Evolutionary conservation across 2,329 filamentous ascomycete species (phyloP), one percentile per base, ranked within the genome.

Genomic region (Xylariaceae sp.): DNA sequence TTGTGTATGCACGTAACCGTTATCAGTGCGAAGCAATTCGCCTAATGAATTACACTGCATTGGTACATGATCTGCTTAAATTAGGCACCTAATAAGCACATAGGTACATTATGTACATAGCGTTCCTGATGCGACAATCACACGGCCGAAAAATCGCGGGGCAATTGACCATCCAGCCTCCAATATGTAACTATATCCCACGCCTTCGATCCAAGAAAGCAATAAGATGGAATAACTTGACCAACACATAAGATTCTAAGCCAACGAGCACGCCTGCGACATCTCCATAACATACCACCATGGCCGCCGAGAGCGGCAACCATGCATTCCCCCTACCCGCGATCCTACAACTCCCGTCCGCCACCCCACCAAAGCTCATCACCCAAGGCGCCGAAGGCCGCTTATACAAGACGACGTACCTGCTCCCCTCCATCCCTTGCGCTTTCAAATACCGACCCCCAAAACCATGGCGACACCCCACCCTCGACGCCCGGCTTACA

Each of bases 341-440:
- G 32, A 80, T 86, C 62, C 86, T 91, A 71, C 76, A 78, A 54
- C 75, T 83, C 74, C 80, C 81, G 68, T 75, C 80, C 57, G 76
- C 82, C 37, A 70, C 76, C 62, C 72, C 81, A 46, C 84, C 89
- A 59, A 71, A 69, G 46, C 87, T 96, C 66, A 83, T 97, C 63
- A 86, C 89, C 53, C 94, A 97, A 79, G 94, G 94, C 73, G 94
- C 94, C 68, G 94, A 99, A 81, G 92, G 89, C 56, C 89, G 92
- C 61, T 83, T 99, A 68, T 97, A 95, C 82, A 86, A 85, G 71
- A 92, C 89, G 16, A 85, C 83, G 51, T 95, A 89, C 74, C 85
- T 96, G 51, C 70, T 80, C 1, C 80, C 88, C 37, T 70, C 77
- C 53, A 76, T 82, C 9, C 82, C 87, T 13, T 88, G 85, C 68